Percentiles rank a stretch among this genome's conserved stretches.
Evolutionary conservation across 345 rosid genomes (phyloP).

Genomic region (Limnanthes douglasii): DNA sequence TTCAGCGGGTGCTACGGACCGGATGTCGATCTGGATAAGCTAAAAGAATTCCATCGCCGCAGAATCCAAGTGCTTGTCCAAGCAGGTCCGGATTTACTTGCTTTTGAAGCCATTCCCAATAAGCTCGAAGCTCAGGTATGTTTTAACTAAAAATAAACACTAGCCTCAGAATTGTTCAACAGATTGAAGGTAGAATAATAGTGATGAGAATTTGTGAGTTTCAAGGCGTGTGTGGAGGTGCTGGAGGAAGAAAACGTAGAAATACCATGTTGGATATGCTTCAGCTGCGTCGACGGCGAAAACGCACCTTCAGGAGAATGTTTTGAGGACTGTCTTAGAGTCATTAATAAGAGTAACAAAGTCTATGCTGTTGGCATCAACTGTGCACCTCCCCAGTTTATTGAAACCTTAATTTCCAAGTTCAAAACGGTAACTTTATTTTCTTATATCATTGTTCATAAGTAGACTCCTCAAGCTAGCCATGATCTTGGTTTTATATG

Average conservation of each 20-base stretch:
- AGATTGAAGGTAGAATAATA: no score
- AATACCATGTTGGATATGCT: conserved; percentile 86
- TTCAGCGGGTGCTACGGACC: conserved; percentile 66
- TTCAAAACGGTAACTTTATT: conserved; percentile 33
- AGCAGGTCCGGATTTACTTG: conserved; percentile 80
- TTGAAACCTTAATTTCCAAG: conserved; percentile 37
- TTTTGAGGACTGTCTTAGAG: conserved; percentile 50
- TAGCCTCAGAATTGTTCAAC: no score
- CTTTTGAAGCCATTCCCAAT: conserved; percentile 88
- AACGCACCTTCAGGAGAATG: conserved; percentile 78
- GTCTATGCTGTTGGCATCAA: conserved; percentile 68
- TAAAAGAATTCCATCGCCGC: conserved; percentile 76
- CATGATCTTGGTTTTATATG: neutral
- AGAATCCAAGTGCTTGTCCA: conserved; percentile 73
- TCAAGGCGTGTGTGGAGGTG: conserved; percentile 74
- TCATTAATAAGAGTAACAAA: conserved; percentile 43
- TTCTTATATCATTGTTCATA: neutral
- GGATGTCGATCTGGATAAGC: conserved; percentile 34
- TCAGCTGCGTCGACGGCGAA: conserved; percentile 68
- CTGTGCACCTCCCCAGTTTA: conserved; percentile 76
- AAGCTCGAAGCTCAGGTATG: conserved; percentile 86
- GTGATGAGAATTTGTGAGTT: no score
- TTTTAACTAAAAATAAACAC: neutral
- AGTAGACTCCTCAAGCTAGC: neutral
- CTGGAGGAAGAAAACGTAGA: conserved; percentile 62